phyloP scores from a whole-genome alignment of 129 eudicot genomes.

The Sambucus nigra region DNA sequence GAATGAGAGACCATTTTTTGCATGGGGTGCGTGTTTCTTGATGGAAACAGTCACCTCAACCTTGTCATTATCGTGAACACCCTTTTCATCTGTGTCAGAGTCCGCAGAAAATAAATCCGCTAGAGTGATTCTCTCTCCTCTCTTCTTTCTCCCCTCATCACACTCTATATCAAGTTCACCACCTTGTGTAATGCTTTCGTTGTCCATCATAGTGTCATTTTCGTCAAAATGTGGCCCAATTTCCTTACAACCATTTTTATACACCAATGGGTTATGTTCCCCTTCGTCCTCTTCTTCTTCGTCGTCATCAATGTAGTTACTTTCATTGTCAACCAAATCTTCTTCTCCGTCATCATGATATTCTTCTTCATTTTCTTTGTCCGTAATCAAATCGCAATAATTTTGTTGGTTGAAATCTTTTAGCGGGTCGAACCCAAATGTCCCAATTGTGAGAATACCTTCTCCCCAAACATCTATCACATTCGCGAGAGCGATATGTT shows the following conservation, averaged over 20 bases:
- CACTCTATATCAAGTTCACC: too few relatives aligned
- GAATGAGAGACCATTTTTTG: conserved; percentile 8
- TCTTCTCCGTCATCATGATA: not conserved
- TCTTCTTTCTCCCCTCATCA: conserved; percentile 22
- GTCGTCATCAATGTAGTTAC: conserved; percentile 4
- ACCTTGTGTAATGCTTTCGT: not conserved
- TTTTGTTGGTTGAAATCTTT: conserved; percentile 10
- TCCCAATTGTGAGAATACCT: conserved; percentile 62
- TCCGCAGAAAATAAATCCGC: conserved; percentile 67
- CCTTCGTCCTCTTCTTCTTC: conserved; percentile 12
- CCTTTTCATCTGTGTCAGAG: conserved; percentile 23
- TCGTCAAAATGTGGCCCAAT: conserved; percentile 2
- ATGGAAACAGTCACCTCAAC: conserved; percentile 1
- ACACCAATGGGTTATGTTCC: conserved; percentile 37
- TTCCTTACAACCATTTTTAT: conserved; percentile 22
- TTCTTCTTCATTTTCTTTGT: conserved; percentile 7
- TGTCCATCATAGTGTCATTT: too few relatives aligned
- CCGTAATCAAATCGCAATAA: not conserved
- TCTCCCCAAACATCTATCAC: conserved; percentile 38
- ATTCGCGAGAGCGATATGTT: conserved; percentile 14
- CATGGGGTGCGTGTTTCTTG: not conserved
- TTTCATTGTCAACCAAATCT: not conserved
- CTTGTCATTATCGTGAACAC: conserved; percentile 14
- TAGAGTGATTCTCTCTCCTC: conserved; percentile 53
- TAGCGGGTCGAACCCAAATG: conserved; percentile 50